Evolutionary conservation across 2,329 filamentous ascomycete species (phyloP), one percentile per base, ranked within the genome.

Genomic region (Sporothrix brasiliensis): DNA sequence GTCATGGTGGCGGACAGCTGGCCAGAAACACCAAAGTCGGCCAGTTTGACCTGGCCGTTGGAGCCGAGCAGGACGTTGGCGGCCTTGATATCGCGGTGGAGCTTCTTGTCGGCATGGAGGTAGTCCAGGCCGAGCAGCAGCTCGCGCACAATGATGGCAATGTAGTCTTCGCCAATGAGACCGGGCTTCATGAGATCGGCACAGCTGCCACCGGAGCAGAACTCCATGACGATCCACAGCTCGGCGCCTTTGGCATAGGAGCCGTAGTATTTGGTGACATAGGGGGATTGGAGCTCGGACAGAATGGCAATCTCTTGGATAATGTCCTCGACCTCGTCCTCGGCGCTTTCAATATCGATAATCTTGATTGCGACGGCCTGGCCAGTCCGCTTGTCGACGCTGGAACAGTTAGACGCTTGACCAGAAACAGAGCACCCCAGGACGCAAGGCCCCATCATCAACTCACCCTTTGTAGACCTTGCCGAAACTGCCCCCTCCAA

Each of bases 181-280:
- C 95, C 95, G 0, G 95, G 93, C 82, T 97, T 97, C 90, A 99
- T 92, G 73, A 99, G 83, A 79, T 98, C 95, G 63, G 92, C 93
- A 78, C 95, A 98, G 81, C 94, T 98, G 4, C 95, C 95, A 27
- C 95, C 95, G 1, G 94, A 94, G 81, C 95, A 99, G 77, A 95
- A 99, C 80, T 99, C 95, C 95, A 99, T 99, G 79, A 98, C 93
- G 76, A 99, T 99, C 95, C 95, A 99, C 76, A 99, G 83, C 82
- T 98, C 92, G 2, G 94, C 95, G 30, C 94, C 95, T 78, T 97
- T 97, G 75, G 97, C 89, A 78, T 95, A 98, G 70, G 94, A 97
- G 75, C 95, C 95, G 82, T 97, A 93, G 84, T 99, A 99, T 80
- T 96, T 95, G 52, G 95, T 99, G 73, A 98, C 94, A 78, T 96